Percentiles rank a stretch among this genome's conserved stretches.
phyloP scores from a whole-genome alignment of 352 stramenopile genomes.

The Globisporangium sylvaticum region DNA sequence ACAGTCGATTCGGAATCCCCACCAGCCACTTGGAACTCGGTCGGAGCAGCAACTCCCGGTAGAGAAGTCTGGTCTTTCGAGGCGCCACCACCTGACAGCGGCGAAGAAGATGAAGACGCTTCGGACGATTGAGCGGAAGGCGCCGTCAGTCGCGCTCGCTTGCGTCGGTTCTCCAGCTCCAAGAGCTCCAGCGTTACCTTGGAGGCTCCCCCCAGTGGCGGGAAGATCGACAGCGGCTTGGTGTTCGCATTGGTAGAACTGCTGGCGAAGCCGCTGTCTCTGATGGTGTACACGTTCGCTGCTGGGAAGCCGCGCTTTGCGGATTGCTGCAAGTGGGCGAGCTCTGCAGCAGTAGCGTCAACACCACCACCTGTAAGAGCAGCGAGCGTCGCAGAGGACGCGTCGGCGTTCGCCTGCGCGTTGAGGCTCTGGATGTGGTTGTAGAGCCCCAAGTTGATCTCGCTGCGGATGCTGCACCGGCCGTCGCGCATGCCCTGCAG shows the following conservation, averaged over 20 bases:
- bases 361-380: not conserved
- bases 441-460: slow-evolving; percentile 64
- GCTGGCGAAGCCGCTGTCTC: not conserved
- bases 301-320: slow-evolving; percentile 13
- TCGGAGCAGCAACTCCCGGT: not conserved
- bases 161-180: slow-evolving; percentile 18
- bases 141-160: slow-evolving; percentile 3
- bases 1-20: not conserved
- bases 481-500: slow-evolving; percentile 73
- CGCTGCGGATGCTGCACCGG: slow-evolving; percentile 57
- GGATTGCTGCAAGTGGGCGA: not conserved
- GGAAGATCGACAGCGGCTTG: slow-evolving; percentile 5
- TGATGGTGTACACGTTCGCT: slow-evolving; percentile 11
- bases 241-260: not conserved
- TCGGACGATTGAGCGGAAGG: not conserved
- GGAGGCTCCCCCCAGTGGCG: not conserved
- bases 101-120: not conserved
- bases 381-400: not conserved
- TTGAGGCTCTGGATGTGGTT: slow-evolving; percentile 34
- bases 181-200: slow-evolving; percentile 6
- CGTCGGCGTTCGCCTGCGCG: not conserved
- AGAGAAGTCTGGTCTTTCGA: not conserved
- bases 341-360: not conserved
- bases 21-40: not conserved
- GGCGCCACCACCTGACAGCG: not conserved